These are phyloP conservation scores for Craterostigma plantagineum DNA, from an alignment of 257 asterid species.

Conservation along the genomic window DNA sequence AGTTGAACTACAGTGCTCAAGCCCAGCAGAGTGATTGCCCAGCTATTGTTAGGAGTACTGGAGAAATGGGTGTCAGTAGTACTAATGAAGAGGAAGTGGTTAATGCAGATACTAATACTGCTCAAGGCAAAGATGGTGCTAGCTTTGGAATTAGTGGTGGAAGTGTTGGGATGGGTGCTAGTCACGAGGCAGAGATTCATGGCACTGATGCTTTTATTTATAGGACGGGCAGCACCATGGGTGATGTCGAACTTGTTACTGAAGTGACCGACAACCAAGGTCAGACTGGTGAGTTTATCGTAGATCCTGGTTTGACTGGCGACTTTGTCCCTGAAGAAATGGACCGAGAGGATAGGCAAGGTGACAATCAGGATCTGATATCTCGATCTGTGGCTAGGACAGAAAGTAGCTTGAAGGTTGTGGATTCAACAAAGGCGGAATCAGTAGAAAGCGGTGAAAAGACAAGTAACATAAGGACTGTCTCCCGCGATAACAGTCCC, in stretches of 20 bases:
- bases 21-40: slow-evolving; percentile 92
- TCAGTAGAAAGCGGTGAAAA: slow-evolving; percentile 94
- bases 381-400: slow-evolving; percentile 77
- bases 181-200: slow-evolving; percentile 99
- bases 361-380: slow-evolving; percentile 82
- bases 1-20: slow-evolving; percentile 79
- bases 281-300: slow-evolving; percentile 68
- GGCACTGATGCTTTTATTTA: slow-evolving; percentile 61
- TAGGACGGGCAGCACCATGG: slow-evolving; percentile 68
- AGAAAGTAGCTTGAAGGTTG: slow-evolving; percentile 87
- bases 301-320: slow-evolving; percentile 93
- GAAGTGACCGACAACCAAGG: slow-evolving; percentile 89
- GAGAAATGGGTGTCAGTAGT: slow-evolving; percentile 92
- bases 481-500: slow-evolving; percentile 47
- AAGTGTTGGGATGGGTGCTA: slow-evolving; percentile 99
- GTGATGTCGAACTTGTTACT: slow-evolving; percentile 79
- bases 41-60: slow-evolving; percentile 51
- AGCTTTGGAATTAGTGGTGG: slow-evolving; percentile 94
- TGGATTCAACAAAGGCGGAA: slow-evolving; percentile 85
- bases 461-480: slow-evolving; percentile 43
- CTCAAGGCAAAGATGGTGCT: slow-evolving; percentile 66
- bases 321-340: slow-evolving; percentile 91
- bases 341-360: slow-evolving; percentile 78
- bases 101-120: slow-evolving; percentile 76
- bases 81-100: slow-evolving; percentile 93